A percentile compares a stretch with the other conserved stretches of the same genome.
Conservation (phyloP, 306 rosid genomes). For the Hylodesmum podocarpum region DNA sequence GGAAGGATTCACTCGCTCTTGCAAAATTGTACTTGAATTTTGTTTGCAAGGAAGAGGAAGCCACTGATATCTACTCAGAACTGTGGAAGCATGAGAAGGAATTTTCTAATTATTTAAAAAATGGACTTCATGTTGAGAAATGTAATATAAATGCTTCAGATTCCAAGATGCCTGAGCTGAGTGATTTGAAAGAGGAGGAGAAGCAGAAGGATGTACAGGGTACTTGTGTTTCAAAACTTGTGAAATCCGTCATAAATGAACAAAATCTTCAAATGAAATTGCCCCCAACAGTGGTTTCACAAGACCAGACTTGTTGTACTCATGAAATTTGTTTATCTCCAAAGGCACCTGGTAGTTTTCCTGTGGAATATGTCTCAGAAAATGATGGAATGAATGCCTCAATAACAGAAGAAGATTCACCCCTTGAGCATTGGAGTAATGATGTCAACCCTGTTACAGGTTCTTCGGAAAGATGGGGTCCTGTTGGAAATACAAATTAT, state of each 20-base stretch:
- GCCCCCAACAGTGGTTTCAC: conserved; percentile 27
- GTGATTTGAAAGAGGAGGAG: conserved; percentile 20
- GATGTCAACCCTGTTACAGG: conserved; percentile 12
- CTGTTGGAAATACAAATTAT: conserved; percentile 17
- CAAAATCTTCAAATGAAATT: conserved; percentile 16
- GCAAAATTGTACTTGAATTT: conserved; percentile 61
- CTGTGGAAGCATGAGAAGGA: conserved; percentile 45
- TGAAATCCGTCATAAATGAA: conserved; percentile 28
- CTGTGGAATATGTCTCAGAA: conserved; percentile 11
- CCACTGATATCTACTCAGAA: conserved; percentile 45
- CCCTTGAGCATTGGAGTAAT: not conserved
- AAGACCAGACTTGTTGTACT: conserved; percentile 20
- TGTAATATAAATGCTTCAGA: conserved; percentile 15
- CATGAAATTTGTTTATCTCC: conserved; percentile 14
- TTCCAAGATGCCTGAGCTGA: conserved; percentile 20
- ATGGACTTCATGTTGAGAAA: conserved; percentile 25
- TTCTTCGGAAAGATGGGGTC: conserved; percentile 30
- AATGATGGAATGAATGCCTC: conserved; percentile 9
- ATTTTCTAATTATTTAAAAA: conserved; percentile 36
- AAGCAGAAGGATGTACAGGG: conserved; percentile 22
- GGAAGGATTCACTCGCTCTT: conserved; percentile 52
- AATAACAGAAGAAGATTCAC: conserved; percentile 16
- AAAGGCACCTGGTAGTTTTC: conserved; percentile 18
- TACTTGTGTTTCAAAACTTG: conserved; percentile 20
- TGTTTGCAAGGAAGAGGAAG: conserved; percentile 60